Evolutionary conservation across 768 basidiomycete genomes (phyloP), one percentile per base, ranked within the genome.

Genomic region (Dacryopinax primogenitus): DNA sequence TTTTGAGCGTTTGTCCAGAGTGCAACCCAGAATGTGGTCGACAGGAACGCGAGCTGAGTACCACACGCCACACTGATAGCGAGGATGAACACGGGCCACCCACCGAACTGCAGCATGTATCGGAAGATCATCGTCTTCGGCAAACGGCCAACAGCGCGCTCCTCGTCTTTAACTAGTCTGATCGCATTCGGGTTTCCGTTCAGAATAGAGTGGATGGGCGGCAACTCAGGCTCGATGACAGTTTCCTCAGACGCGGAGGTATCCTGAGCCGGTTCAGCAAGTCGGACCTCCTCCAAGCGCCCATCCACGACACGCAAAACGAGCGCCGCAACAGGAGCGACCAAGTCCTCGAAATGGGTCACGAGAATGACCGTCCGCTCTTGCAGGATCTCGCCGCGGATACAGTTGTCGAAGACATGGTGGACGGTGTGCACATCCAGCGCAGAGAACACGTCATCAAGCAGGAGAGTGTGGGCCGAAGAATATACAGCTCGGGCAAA

Each of bases 401-500:
- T 73, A 30, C 89, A 81, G 58, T 79, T 68, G 26, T 70, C 66
- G 69, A 74, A 70, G 63, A 78, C 71, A 33, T 74, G 73, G 28
- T 72, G 69, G 23, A 74, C 73, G 9, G 75, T 76, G 62, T 76
- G 75, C 0, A 74, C 72, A 62, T 77, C 76, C 3, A 77, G 74
- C 13, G 76, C 76, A 44, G 67, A 70, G 33, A 74, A 64, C 4
- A 68, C 41, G 33, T 71, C 70, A 64, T 71, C 70, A 37, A 71
- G 66, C 13, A 71, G 35, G 37, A 72, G 64, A 12, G 62, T 61
- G 33, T 61, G 70, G 6, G 78, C 77, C 15, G 78, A 72, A 15
- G 89, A 87, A 72, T 94, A 93, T 64, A 91, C 78, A 0, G 88
- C 88, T 36, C 90, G 78, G 1, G 92, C 92, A 18, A 92, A 78